A percentile compares a stretch with the other conserved stretches of the same genome.
phyloP scores from a whole-genome alignment of 257 asterid species.

The Jaltomata sinuosa region DNA sequence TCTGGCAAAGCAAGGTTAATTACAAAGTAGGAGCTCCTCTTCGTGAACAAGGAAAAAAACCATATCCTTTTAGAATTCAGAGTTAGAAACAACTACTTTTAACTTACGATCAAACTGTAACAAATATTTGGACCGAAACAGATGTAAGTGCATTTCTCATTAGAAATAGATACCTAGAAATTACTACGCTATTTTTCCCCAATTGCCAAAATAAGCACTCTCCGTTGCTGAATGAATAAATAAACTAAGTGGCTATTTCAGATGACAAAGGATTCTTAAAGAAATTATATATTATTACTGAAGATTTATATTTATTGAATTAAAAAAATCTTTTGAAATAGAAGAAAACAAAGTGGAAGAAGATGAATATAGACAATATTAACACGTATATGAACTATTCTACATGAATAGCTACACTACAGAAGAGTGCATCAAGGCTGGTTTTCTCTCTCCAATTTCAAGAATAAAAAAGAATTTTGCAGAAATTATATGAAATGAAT shows the following conservation, averaged over 20 bases:
- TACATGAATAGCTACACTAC: neutral
- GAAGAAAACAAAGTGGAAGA: neutral
- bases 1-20: neutral
- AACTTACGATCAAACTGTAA: neutral
- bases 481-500: neutral
- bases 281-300: neutral
- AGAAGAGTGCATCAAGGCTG: neutral
- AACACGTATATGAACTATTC: neutral
- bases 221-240: neutral
- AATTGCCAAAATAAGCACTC: neutral
- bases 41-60: neutral
- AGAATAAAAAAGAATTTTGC: neutral
- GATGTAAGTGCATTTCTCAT: neutral
- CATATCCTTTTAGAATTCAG: neutral
- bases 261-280: neutral
- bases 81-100: neutral
- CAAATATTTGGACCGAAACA: neutral
- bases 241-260: neutral
- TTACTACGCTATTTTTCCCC: neutral
- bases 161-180: neutral
- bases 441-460: neutral
- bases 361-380: neutral
- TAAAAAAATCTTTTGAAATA: neutral
- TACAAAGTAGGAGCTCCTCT: neutral
- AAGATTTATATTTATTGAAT: neutral